Base-by-base conservation (phyloP, 1,284 basidiomycete genomes). In the Fomes fomentarius region DNA sequence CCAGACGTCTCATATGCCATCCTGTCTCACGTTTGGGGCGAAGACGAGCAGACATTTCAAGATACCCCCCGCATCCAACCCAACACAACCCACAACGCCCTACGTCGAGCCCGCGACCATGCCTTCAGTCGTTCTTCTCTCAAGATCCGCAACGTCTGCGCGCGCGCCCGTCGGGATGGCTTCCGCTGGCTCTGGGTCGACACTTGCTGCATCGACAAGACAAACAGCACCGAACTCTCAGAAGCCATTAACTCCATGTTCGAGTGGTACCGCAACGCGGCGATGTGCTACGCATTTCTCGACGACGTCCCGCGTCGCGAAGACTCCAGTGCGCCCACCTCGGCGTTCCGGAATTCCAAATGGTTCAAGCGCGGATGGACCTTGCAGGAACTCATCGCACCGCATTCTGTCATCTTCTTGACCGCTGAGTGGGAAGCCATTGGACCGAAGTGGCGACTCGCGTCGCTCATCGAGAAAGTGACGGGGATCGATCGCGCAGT, bases 321-420 rank as follows among this genome's bases (percentile, higher is more conserved):
- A 12, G 38, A 22, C 22, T 22, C 12, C 21, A 9, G 24, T 14
- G 21, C 22, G 11, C 24, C 14, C 4, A 24, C 33, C 8, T 50
- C 31, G 4, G 19, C 39, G 4, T 50, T 50, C 17, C 22, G 48
- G 6, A 12, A 10, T 22, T 43, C 31, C 33, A 21, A 19, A 17
- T 50, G 48, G 40, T 42, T 25, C 31, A 34, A 14, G 19, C 28
- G 40, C 4, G 48, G 31, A 5, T 50, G 48, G 48, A 43, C 48
- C 9, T 41, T 50, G 15, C 40, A 52, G 24, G 44, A 52, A 31
- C 30, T 52, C 44, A 41, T 52, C 31, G 50, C 50, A 4, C 50
- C 50, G 4, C 45, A 24, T 5, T 17, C 12, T 5, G 30, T 52
- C 24, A 9, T 42, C 15, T 52, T 52, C 44, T 26, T 52, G 25